A percentile compares a stretch with the other conserved stretches of the same genome.
Evolutionary conservation across 495 filamentous ascomycete genomes (phyloP).

Genomic region (Neurospora sp.): DNA sequence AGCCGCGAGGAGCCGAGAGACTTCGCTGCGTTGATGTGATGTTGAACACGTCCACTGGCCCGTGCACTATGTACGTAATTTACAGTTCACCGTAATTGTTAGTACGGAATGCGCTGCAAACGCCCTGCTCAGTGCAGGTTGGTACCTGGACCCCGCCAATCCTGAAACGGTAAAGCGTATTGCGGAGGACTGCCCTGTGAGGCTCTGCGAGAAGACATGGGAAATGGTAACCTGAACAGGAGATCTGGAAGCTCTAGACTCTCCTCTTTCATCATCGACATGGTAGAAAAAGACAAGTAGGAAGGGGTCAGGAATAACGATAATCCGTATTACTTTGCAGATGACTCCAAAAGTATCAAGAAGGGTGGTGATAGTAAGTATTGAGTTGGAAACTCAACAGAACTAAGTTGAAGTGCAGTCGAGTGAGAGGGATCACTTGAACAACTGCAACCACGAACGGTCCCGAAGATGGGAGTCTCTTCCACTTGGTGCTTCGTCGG

Average conservation of each 20-base stretch:
- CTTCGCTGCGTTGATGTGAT: neutral
- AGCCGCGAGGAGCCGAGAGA: neutral
- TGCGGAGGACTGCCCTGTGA: neutral
- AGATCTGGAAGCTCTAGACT: neutral
- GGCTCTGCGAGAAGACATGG: constrained; percentile 8
- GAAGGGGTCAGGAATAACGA: too few species aligned
- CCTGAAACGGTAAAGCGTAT: neutral
- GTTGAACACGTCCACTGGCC: neutral
- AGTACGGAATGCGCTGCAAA: neutral
- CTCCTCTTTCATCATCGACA: neutral
- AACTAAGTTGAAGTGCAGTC: neutral
- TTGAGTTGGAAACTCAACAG: neutral
- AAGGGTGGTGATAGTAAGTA: too few species aligned
- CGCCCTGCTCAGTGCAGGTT: neutral
- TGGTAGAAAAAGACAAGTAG: neutral
- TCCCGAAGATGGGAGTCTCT: neutral
- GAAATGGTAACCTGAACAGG: neutral
- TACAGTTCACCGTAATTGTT: neutral
- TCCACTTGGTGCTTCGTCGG: neutral
- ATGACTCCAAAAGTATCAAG: too few species aligned
- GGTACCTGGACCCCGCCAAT: neutral
- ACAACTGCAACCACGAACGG: neutral
- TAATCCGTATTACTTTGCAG: too few species aligned
- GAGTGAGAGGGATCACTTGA: neutral
- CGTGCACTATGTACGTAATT: neutral